Conservation (phyloP, 192 early-diverging fungal genomes). For the Oehlia diaphana region DNA sequence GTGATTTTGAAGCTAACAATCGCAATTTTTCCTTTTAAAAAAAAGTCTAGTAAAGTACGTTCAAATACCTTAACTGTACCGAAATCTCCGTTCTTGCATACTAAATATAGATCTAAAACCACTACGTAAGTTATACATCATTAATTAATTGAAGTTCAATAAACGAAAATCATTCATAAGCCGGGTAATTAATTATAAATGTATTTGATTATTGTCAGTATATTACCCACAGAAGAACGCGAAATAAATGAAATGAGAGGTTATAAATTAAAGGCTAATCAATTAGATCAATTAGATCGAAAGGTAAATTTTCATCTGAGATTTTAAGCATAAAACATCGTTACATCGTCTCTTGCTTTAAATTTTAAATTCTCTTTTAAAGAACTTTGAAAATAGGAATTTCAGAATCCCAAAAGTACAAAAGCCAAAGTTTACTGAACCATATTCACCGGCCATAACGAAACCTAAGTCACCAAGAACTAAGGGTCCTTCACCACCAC, state of each 20-base stretch:
- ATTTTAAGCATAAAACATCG: background rate
- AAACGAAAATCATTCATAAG: background rate
- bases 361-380: background rate
- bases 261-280: background rate
- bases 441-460: background rate
- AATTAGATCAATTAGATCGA: background rate
- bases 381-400: background rate
- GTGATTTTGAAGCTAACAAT: background rate
- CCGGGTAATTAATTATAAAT: no score
- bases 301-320: background rate
- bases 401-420: background rate
- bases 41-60: background rate
- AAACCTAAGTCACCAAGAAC: background rate
- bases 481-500: background rate
- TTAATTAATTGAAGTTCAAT: background rate
- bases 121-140: background rate
- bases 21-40: background rate
- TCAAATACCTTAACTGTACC: background rate
- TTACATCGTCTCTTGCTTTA: background rate
- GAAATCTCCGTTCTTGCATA: background rate
- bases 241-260: background rate
- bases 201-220: background rate
- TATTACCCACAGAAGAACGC: constrained; percentile 11
- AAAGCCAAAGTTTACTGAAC: background rate
- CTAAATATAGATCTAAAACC: background rate